Evolutionary conservation across 768 basidiomycete species (phyloP).

Genomic region (Clathrus columnatus): DNA sequence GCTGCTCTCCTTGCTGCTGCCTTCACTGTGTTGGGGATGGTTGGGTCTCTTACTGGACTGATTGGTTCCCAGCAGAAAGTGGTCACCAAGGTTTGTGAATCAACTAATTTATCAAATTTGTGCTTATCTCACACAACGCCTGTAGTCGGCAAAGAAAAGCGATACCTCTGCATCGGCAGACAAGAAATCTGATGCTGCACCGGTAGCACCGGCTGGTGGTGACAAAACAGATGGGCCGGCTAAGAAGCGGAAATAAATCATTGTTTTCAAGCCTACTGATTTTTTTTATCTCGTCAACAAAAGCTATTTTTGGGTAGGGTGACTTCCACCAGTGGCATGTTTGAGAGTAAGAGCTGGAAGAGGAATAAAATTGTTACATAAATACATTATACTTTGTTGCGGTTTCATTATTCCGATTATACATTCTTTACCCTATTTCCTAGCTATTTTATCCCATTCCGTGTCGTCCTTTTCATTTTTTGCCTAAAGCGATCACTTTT

Average conservation of each 20-base stretch:
- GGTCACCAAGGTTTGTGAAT: constrained; percentile 51
- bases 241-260: constrained; percentile 66
- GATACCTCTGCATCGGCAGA: constrained; percentile 56
- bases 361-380: too few species aligned
- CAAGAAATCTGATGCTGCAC: constrained; percentile 43
- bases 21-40: constrained; percentile 77
- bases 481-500: too few species aligned
- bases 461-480: too few species aligned
- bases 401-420: too few species aligned
- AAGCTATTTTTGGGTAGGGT: too few species aligned
- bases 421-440: too few species aligned
- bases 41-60: constrained; percentile 71
- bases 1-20: constrained; percentile 64
- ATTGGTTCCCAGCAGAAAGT: constrained; percentile 62
- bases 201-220: constrained; percentile 64
- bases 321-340: too few species aligned
- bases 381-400: too few species aligned
- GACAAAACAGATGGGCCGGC: constrained; percentile 57
- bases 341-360: too few species aligned
- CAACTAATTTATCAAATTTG: not conserved
- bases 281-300: too few species aligned
- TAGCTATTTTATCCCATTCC: too few species aligned
- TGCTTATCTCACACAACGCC: not conserved
- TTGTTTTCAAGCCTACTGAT: not conserved
- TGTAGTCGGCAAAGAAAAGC: constrained; percentile 67